Base-by-base conservation (phyloP, 371 early-diverging fungal genomes). In the Parasitella parasitica region DNA sequence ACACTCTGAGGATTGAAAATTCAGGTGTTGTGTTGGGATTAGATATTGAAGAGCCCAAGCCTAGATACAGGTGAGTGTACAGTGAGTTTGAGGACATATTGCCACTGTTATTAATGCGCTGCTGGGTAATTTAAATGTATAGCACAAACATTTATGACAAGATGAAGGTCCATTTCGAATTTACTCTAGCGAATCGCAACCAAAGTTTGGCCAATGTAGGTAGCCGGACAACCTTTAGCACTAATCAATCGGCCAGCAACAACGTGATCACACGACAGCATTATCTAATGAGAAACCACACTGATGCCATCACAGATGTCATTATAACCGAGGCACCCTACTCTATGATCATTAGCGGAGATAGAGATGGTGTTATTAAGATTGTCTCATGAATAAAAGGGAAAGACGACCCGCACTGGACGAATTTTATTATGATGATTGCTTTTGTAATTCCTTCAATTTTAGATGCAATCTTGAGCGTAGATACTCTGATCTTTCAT, bases 311-410 rank as follows among this genome's bases (percentile, higher is more conserved):
- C 51, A 89, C 81, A 24, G 91, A 90, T 53, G 72, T 91, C 35
- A 70, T 78, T 8, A 51, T 91, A 39, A 90, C 91, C 6, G 89
- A 87, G 58, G 67, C 86, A 37, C 92, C 94, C 0, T 89, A 87
- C 66, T 89, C 89, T 38, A 87, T 92, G 87, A 66, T 92, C 12
- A 87, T 94, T 20, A 85, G 86, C 55, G 87, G 84, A n/a, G 89
- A 90, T 55, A 75, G 91, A 34, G 92, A 93, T 71, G 94, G 94
- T 20, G 86, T 90, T 22, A 85, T 94, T 37, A 92, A 92, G 57
- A 87, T 93, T 24, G 76, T 86, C 36, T 72, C 80, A 27, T 84
- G 3, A 32, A 30, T 30, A n/a, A n/a, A n/a, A n/a, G n/a, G n/a
- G n/a, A n/a, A n/a, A n/a, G n/a, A n/a, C n/a, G n/a, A n/a, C n/a